A percentile compares a stretch with the other conserved stretches of the same genome.
Conservation (phyloP, 192 early-diverging fungal genomes). For the Mortierella alpina region DNA sequence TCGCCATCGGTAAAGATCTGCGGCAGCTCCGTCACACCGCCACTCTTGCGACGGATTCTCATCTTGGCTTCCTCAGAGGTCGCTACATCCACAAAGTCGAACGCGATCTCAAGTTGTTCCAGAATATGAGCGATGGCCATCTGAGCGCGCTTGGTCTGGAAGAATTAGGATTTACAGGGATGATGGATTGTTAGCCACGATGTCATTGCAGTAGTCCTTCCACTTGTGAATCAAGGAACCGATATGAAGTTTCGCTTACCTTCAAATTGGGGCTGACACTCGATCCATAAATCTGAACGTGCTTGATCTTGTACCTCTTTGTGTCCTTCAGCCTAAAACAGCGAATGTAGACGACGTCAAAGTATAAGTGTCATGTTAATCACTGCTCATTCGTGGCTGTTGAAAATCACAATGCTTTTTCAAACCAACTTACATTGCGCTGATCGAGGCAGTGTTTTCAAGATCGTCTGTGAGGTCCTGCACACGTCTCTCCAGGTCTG, state of each 20-base stretch:
- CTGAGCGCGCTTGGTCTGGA: constrained; percentile 59
- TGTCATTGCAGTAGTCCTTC: neutral
- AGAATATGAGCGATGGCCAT: constrained; percentile 53
- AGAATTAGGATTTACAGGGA: neutral
- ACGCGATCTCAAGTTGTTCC: constrained; percentile 52
- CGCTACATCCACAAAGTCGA: constrained; percentile 59
- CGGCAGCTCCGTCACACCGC: constrained; percentile 55
- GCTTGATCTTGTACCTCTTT: constrained; percentile 46
- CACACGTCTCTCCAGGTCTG: constrained; percentile 24
- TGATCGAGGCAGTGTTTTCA: constrained; percentile 25
- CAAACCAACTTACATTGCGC: constrained; percentile 24
- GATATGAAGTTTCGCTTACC: constrained; percentile 23
- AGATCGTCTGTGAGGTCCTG: constrained; percentile 28
- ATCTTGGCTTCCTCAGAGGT: constrained; percentile 51
- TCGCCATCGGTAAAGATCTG: constrained; percentile 62
- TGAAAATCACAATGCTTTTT: neutral
- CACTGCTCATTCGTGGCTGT: neutral
- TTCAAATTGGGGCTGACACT: constrained; percentile 58
- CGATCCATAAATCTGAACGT: constrained; percentile 60
- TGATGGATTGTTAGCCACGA: neutral
- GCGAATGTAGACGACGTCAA: neutral
- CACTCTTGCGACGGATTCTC: constrained; percentile 56
- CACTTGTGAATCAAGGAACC: neutral
- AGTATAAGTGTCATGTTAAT: neutral
- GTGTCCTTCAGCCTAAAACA: constrained; percentile 37